phyloP scores from a whole-genome alignment of 768 basidiomycete genomes.

The Mycena indigotica region DNA sequence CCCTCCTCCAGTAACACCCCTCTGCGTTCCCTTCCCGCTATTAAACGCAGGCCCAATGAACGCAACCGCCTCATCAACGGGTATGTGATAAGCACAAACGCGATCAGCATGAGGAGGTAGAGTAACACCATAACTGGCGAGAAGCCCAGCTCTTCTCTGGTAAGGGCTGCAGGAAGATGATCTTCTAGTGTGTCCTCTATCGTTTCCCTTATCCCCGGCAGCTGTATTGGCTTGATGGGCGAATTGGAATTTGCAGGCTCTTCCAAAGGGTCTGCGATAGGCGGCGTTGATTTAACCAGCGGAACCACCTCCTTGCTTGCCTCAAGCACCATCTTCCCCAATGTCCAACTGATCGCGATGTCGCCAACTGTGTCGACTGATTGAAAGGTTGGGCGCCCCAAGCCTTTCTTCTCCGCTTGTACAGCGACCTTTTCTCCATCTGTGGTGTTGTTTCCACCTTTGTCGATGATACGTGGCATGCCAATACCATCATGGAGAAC shows the following conservation, averaged over 20 bases:
- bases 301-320: slow-evolving; percentile 84
- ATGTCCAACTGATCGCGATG: slow-evolving; percentile 95
- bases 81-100: slow-evolving; percentile 47
- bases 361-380: slow-evolving; percentile 89
- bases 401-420: slow-evolving; percentile 80
- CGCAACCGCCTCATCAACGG: slow-evolving; percentile 64
- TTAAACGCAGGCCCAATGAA: slow-evolving; percentile 45
- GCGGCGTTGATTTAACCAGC: slow-evolving; percentile 45
- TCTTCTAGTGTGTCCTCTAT: slow-evolving; percentile 66
- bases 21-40: slow-evolving; percentile 37
- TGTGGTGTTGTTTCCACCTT: slow-evolving; percentile 75
- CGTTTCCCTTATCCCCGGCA: slow-evolving; percentile 50
- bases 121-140: slow-evolving; percentile 66
- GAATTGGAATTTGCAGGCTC: slow-evolving; percentile 54
- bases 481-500: slow-evolving; percentile 96
- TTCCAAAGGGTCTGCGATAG: slow-evolving; percentile 75
- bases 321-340: slow-evolving; percentile 98
- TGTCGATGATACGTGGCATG: slow-evolving; percentile 87
- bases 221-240: slow-evolving; percentile 65
- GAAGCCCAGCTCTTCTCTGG: slow-evolving; percentile 68
- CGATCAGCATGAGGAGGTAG: slow-evolving; percentile 46
- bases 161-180: slow-evolving; percentile 67
- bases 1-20: slow-evolving; percentile 58
- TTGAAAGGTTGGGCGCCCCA: slow-evolving; percentile 86
- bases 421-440: slow-evolving; percentile 69